Percentiles rank a stretch among this genome's conserved stretches.
These are phyloP conservation scores for Leucaena leucocephala DNA, from an alignment of 306 rosid genomes.

Conservation along the genomic window DNA sequence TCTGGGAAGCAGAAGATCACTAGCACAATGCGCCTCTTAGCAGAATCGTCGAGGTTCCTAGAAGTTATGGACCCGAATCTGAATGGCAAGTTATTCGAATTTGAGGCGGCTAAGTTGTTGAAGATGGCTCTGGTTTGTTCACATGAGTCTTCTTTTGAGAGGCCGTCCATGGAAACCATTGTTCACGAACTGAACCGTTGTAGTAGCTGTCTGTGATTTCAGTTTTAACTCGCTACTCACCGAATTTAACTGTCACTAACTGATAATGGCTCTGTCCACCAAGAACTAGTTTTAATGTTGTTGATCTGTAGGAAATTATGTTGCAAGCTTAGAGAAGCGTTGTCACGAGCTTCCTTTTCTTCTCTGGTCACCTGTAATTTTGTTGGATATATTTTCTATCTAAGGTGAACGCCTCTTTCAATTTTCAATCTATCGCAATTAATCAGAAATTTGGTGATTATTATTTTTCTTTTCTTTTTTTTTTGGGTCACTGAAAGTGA, in stretches of 20 bases:
- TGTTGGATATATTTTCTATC: neutral
- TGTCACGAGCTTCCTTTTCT: too few relatives aligned
- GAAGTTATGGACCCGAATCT: slow-evolving; percentile 78
- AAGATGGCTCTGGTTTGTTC: slow-evolving; percentile 82
- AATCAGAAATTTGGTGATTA: neutral
- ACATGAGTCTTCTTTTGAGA: slow-evolving; percentile 71
- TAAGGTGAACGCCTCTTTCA: neutral
- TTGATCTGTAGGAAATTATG: slow-evolving; percentile 11
- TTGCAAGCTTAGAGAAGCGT: neutral
- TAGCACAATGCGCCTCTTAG: slow-evolving; percentile 56
- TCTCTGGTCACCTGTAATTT: neutral
- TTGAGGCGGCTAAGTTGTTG: slow-evolving; percentile 79
- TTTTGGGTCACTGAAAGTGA: neutral
- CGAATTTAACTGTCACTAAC: slow-evolving; percentile 30
- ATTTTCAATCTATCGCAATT: neutral
- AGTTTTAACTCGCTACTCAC: neutral
- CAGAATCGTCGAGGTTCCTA: slow-evolving; percentile 53
- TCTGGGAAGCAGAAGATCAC: slow-evolving; percentile 82
- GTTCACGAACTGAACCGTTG: slow-evolving; percentile 77
- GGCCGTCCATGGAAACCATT: slow-evolving; percentile 89
- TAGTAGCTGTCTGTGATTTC: slow-evolving; percentile 73
- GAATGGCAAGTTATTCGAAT: slow-evolving; percentile 71
- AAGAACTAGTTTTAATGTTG: slow-evolving; percentile 27
- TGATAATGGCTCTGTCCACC: neutral
- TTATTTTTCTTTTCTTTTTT: neutral